phyloP scores from a whole-genome alignment of 2,329 filamentous ascomycete species.

The Aphanocladium album region DNA sequence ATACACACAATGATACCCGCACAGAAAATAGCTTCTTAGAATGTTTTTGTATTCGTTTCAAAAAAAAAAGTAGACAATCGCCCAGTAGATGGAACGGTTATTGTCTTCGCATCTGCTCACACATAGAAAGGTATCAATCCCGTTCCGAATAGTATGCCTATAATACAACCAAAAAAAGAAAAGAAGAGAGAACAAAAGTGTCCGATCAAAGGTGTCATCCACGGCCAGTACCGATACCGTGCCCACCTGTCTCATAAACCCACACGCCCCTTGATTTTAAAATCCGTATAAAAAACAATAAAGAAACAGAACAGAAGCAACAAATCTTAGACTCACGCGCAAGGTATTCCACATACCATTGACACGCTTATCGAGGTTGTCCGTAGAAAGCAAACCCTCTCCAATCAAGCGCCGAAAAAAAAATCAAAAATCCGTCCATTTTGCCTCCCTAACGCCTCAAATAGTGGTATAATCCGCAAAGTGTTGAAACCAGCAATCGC shows the following conservation, averaged over 20 bases:
- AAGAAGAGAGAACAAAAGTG: constrained; percentile 7
- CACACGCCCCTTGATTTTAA: neutral
- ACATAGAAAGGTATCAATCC: constrained; percentile 4
- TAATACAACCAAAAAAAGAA: constrained; percentile 14
- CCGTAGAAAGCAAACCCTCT: neutral
- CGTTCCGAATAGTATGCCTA: constrained; percentile 12
- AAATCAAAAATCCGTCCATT: neutral
- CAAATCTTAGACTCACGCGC: neutral
- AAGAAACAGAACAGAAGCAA: neutral
- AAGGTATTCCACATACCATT: neutral
- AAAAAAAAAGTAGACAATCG: neutral
- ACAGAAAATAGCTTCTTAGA: neutral
- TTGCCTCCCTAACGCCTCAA: constrained; percentile 5
- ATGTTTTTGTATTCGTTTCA: constrained; percentile 2
- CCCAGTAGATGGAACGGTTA: neutral
- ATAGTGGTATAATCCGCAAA: constrained; percentile 10
- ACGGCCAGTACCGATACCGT: neutral
- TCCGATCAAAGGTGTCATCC: neutral
- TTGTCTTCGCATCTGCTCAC: neutral
- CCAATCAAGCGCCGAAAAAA: constrained; percentile 11
- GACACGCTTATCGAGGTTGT: neutral
- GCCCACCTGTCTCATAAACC: neutral
- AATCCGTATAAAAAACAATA: neutral
- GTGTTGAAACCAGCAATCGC: constrained; percentile 4
- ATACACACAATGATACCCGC: constrained; percentile 4